Conservation (phyloP, 2,329 filamentous ascomycete genomes). For the Alternaria postmessia region DNA sequence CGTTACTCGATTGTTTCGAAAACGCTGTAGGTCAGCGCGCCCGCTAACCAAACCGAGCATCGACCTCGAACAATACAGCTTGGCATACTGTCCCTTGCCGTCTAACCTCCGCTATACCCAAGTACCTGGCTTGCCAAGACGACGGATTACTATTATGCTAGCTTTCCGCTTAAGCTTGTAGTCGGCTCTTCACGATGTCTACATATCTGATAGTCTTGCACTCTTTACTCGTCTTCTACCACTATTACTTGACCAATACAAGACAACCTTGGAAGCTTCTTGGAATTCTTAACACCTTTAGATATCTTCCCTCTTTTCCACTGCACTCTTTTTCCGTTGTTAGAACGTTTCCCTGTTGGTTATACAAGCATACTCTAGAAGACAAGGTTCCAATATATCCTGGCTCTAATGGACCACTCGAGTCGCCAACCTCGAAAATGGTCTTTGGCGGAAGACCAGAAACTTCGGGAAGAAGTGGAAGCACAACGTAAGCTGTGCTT, state of each 20-base stretch:
- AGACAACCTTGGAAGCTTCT: not conserved
- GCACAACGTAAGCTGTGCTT: constrained; percentile 28
- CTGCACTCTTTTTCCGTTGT: not conserved
- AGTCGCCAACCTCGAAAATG: constrained; percentile 41
- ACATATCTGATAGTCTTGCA: constrained; percentile 2
- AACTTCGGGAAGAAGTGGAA: constrained; percentile 38
- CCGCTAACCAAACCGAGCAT: constrained; percentile 25
- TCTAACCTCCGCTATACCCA: constrained; percentile 13
- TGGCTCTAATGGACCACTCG: constrained; percentile 19
- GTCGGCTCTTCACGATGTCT: constrained; percentile 8
- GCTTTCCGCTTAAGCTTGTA: constrained; percentile 16
- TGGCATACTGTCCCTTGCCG: constrained; percentile 13
- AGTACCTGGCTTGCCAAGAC: constrained; percentile 16
- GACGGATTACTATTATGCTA: constrained; percentile 8
- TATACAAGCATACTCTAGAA: not conserved
- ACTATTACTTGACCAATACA: not conserved
- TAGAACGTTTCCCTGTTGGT: not conserved
- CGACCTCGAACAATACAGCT: constrained; percentile 12
- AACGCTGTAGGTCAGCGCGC: constrained; percentile 23
- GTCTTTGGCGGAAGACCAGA: constrained; percentile 37
- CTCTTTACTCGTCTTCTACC: not conserved
- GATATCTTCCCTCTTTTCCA: not conserved
- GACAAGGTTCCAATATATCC: not conserved
- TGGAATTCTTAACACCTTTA: not conserved
- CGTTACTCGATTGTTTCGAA: constrained; percentile 19